A percentile compares a stretch with the other conserved stretches of the same genome.
Evolutionary conservation across 768 basidiomycete species (phyloP).

Genomic region (Russula sp.): DNA sequence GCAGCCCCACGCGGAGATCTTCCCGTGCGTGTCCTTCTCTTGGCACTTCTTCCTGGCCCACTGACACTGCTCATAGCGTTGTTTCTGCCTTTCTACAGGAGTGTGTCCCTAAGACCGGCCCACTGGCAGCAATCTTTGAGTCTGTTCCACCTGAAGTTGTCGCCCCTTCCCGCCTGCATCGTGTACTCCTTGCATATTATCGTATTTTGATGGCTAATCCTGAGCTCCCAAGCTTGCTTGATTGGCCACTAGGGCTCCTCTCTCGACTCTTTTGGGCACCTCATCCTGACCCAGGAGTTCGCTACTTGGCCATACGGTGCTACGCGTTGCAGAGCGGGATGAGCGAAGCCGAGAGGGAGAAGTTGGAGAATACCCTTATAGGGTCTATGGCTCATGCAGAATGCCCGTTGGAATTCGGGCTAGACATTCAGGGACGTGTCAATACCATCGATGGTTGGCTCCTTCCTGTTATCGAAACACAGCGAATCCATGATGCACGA

Average conservation of each 20-base stretch:
- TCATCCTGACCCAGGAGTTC: conserved; percentile 58
- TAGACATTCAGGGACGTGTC: conserved; percentile 41
- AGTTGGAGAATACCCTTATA: conserved; percentile 54
- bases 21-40: conserved; percentile 45
- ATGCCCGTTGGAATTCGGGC: conserved; percentile 54
- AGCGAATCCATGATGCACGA: conserved; percentile 50
- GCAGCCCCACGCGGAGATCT: conserved; percentile 66
- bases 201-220: conserved; percentile 73
- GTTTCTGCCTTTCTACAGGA: conserved; percentile 46
- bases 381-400: conserved; percentile 57
- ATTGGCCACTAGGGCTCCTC: conserved; percentile 51
- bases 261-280: conserved; percentile 41
- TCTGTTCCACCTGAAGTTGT: conserved; percentile 29
- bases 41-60: conserved; percentile 17
- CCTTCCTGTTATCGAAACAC: conserved; percentile 61
- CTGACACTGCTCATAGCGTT: conserved; percentile 39
- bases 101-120: conserved; percentile 44
- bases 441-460: conserved; percentile 73
- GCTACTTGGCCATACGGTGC: conserved; percentile 68
- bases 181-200: conserved; percentile 71
- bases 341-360: conserved; percentile 68
- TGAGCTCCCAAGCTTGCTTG: conserved; percentile 51
- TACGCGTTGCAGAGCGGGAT: conserved; percentile 73
- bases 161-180: conserved; percentile 51
- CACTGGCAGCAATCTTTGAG: conserved; percentile 40